Conservation (phyloP, 2,329 filamentous ascomycete species). For the Trichoderma simmonsii region DNA sequence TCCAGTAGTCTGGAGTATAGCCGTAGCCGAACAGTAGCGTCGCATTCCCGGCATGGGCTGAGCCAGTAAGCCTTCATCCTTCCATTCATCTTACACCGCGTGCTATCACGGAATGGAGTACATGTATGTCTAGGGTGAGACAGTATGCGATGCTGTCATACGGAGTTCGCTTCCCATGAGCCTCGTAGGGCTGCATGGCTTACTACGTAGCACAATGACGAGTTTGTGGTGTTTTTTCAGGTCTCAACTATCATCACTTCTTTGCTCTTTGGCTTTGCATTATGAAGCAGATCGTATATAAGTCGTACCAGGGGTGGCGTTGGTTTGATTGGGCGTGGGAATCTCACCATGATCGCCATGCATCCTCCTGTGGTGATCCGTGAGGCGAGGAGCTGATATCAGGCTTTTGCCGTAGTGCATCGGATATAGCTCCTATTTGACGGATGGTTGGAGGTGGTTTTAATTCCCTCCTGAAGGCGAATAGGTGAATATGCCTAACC, state of each 20-base stretch:
- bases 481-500: background rate
- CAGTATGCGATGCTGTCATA: background rate
- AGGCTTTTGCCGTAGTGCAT: background rate
- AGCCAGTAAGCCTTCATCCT: background rate
- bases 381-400: background rate
- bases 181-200: conserved; percentile 4
- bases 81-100: background rate
- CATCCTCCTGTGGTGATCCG: background rate
- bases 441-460: background rate
- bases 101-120: background rate
- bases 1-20: background rate
- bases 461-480: background rate
- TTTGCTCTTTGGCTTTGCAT: background rate
- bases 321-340: background rate
- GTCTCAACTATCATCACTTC: background rate
- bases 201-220: background rate
- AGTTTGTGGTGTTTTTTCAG: background rate
- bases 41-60: background rate
- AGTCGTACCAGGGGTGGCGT: background rate
- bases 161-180: background rate
- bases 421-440: background rate
- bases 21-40: background rate
- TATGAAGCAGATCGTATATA: background rate
- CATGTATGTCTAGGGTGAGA: background rate
- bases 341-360: background rate